A percentile compares a stretch with the other conserved stretches of the same genome.
These are phyloP conservation scores for Beta lomatogona DNA, from an alignment of 179 eudicot genomes.

Conservation along the genomic window DNA sequence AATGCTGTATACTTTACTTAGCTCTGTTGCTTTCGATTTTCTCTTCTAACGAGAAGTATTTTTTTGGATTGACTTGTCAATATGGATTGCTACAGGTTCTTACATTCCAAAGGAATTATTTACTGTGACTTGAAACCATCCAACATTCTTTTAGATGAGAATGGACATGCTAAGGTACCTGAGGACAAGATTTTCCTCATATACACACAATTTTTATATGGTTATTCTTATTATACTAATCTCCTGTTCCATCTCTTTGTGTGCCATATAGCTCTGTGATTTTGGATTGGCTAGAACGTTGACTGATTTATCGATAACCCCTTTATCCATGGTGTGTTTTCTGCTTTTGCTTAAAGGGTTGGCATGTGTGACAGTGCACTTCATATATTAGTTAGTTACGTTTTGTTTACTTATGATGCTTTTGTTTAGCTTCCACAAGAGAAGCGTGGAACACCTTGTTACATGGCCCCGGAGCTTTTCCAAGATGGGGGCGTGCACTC, in stretches of 20 bases:
- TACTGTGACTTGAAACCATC: constrained; percentile 97
- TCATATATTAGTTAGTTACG: too few species aligned
- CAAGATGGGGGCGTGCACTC: too few species aligned
- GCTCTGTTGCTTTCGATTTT: neutral
- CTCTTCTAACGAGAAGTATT: neutral
- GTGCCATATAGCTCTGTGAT: constrained; percentile 76
- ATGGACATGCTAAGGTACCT: constrained; percentile 85
- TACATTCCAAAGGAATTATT: constrained; percentile 90
- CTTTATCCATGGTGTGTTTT: constrained; percentile 66
- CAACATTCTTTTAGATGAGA: constrained; percentile 88
- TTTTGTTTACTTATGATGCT: too few species aligned
- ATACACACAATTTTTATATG: too few species aligned
- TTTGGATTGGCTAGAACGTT: constrained; percentile 90
- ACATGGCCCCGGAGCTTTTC: too few species aligned
- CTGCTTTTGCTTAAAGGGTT: constrained; percentile 6
- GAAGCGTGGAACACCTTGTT: too few species aligned
- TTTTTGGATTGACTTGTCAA: neutral
- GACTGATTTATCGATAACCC: constrained; percentile 66
- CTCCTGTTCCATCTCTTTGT: constrained; percentile 4
- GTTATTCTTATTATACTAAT: constrained; percentile 11
- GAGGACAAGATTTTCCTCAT: neutral
- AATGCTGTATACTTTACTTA: constrained; percentile 16
- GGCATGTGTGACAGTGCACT: neutral
- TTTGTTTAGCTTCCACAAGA: too few species aligned
- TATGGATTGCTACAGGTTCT: constrained; percentile 51